phyloP scores from a whole-genome alignment of 2,329 filamentous ascomycete genomes.

The Camptophora hylomeconis region DNA sequence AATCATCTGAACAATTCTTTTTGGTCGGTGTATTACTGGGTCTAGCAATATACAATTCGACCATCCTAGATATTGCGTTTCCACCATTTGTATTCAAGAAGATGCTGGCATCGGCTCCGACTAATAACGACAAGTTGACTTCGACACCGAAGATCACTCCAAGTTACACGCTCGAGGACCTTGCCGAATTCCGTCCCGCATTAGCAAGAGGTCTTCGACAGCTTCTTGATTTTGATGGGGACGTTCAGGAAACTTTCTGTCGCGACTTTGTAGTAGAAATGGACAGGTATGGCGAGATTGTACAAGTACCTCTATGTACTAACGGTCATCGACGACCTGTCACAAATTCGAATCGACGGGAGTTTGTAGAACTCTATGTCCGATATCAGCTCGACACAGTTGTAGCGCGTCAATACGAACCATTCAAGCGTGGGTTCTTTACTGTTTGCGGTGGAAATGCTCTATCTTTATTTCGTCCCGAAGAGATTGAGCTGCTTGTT shows the following conservation, averaged over 20 bases:
- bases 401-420: constrained; percentile 73
- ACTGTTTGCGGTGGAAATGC: constrained; percentile 84
- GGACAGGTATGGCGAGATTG: constrained; percentile 60
- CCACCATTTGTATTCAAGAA: constrained; percentile 86
- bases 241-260: constrained; percentile 68
- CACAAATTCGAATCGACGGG: constrained; percentile 69
- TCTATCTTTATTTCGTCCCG: constrained; percentile 71
- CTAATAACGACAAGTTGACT: constrained; percentile 40
- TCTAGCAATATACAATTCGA: constrained; percentile 88
- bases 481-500: constrained; percentile 82
- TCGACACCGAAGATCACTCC: constrained; percentile 46
- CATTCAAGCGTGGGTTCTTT: constrained; percentile 88
- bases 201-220: constrained; percentile 64
- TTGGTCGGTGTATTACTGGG: constrained; percentile 78
- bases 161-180: constrained; percentile 65
- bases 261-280: constrained; percentile 68
- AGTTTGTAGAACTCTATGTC: constrained; percentile 79
- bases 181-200: constrained; percentile 66
- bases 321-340: constrained; percentile 63
- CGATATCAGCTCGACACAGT: constrained; percentile 66
- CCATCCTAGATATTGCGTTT: constrained; percentile 75
- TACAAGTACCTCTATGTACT: constrained; percentile 57
- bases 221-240: constrained; percentile 69
- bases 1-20: constrained; percentile 85
- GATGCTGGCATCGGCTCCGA: constrained; percentile 63